phyloP scores from a whole-genome alignment of 345 rosid species.

The Conringia planisiliqua region DNA sequence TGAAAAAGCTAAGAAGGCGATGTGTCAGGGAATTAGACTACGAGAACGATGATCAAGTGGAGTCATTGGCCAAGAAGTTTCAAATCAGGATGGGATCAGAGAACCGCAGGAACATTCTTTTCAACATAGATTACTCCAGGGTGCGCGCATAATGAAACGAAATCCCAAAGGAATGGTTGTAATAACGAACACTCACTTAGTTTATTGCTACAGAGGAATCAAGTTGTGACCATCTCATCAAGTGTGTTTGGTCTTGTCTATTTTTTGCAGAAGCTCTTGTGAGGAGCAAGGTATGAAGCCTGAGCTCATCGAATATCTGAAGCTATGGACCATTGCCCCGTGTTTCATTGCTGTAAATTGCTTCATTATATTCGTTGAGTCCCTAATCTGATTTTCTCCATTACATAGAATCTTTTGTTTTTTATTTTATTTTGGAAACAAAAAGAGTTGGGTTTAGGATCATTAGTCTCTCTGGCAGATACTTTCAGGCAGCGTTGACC shows the following conservation, averaged over 20 bases:
- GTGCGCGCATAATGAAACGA: constrained; percentile 44
- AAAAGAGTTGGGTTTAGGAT: constrained; percentile 6
- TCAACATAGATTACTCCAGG: constrained; percentile 62
- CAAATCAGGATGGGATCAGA: constrained; percentile 62
- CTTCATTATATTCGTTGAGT: constrained; percentile 14
- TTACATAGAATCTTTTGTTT: neutral
- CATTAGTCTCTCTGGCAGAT: neutral
- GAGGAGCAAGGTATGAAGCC: constrained; percentile 18
- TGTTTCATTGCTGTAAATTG: constrained; percentile 11
- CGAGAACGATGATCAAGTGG: constrained; percentile 59
- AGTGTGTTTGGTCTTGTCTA: neutral
- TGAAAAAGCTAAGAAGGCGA: constrained; percentile 81
- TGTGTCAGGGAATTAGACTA: constrained; percentile 75
- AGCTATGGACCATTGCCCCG: neutral
- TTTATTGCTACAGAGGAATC: neutral
- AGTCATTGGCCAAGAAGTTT: constrained; percentile 51
- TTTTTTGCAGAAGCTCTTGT: constrained; percentile 8
- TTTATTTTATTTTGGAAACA: neutral
- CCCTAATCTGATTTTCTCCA: neutral
- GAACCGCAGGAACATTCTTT: constrained; percentile 68
- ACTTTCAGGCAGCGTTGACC: constrained; percentile 1
- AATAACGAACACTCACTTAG: constrained; percentile 5
- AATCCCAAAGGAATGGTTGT: constrained; percentile 14
- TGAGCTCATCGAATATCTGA: constrained; percentile 1
- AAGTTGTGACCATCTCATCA: neutral